phyloP scores from a whole-genome alignment of 352 stramenopile species.

The Aphanomyces invadans region DNA sequence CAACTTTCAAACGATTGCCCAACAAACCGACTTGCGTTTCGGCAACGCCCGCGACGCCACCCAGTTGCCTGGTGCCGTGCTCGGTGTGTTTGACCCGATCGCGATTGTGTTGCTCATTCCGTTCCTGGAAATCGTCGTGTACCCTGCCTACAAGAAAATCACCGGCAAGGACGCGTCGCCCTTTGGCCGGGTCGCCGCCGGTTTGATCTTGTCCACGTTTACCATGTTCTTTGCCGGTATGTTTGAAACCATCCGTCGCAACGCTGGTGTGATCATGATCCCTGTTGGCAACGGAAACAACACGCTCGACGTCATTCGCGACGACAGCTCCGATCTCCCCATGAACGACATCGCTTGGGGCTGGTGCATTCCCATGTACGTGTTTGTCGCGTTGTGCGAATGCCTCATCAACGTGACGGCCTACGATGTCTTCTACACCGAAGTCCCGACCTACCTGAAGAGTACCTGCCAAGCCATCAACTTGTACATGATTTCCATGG shows the following conservation, averaged over 20 bases:
- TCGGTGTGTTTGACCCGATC: constrained; percentile 45
- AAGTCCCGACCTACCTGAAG: constrained; percentile 47
- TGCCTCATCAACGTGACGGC: constrained; percentile 56
- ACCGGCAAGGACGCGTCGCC: constrained; percentile 34
- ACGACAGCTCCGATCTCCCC: constrained; percentile 35
- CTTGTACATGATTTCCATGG: constrained; percentile 50
- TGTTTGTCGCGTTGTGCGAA: constrained; percentile 47
- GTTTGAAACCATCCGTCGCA: constrained; percentile 49
- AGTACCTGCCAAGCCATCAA: constrained; percentile 50
- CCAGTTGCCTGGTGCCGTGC: constrained; percentile 46
- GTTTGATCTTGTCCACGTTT: constrained; percentile 33
- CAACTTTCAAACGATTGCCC: constrained; percentile 62
- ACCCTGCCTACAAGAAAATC: constrained; percentile 36
- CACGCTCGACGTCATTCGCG: constrained; percentile 27
- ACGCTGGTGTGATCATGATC: constrained; percentile 33
- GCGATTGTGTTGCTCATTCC: constrained; percentile 36
- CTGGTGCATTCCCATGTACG: constrained; percentile 43
- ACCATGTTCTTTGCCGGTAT: constrained; percentile 38
- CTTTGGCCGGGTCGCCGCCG: constrained; percentile 34
- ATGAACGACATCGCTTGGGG: constrained; percentile 60
- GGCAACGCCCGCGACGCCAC: constrained; percentile 32
- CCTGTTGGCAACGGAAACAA: constrained; percentile 17
- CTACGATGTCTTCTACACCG: constrained; percentile 54
- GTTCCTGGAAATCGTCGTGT: constrained; percentile 34
- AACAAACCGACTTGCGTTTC: constrained; percentile 55